Percentiles rank a stretch among this genome's conserved stretches.
phyloP scores from a whole-genome alignment of 2,329 filamentous ascomycete species.

The Penicillium glabrum region DNA sequence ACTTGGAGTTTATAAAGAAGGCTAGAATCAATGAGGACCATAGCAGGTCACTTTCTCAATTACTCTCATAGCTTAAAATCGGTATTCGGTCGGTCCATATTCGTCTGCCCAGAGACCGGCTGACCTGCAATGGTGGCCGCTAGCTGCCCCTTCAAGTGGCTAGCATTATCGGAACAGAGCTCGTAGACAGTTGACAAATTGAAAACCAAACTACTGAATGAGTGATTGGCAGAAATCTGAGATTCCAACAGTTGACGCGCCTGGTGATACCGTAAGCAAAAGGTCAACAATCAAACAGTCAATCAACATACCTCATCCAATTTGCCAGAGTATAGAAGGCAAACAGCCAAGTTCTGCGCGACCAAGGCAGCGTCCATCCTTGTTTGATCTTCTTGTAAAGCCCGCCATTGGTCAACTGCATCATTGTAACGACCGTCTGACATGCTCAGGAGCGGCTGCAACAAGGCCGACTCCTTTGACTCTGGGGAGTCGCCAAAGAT shows the following conservation, averaged over 20 bases:
- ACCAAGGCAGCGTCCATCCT: slow-evolving; percentile 65
- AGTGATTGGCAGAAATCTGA: slow-evolving; percentile 61
- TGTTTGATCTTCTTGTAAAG: slow-evolving; percentile 49
- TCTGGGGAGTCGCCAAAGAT: slow-evolving; percentile 47
- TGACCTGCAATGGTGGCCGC: slow-evolving; percentile 67
- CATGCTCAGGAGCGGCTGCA: slow-evolving; percentile 70
- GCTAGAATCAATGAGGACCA: slow-evolving; percentile 9
- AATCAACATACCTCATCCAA: slow-evolving; percentile 63
- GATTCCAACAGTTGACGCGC: slow-evolving; percentile 67
- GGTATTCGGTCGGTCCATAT: slow-evolving; percentile 69
- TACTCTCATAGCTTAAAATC: slow-evolving; percentile 70
- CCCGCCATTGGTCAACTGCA: slow-evolving; percentile 63
- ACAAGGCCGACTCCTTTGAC: slow-evolving; percentile 38
- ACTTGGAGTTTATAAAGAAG: slow-evolving; percentile 10
- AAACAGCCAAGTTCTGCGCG: slow-evolving; percentile 79
- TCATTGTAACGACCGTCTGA: slow-evolving; percentile 70
- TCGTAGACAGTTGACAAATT: slow-evolving; percentile 92
- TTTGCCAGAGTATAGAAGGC: slow-evolving; percentile 75
- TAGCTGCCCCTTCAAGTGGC: slow-evolving; percentile 67
- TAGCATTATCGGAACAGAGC: slow-evolving; percentile 76
- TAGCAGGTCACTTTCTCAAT: slow-evolving; percentile 2
- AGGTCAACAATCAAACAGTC: neutral
- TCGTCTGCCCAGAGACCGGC: slow-evolving; percentile 54
- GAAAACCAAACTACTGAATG: slow-evolving; percentile 80
- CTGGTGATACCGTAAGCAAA: slow-evolving; percentile 36